These are phyloP conservation scores for Monosporascus sp. DNA, from an alignment of 2,329 filamentous ascomycete species.

Conservation along the genomic window DNA sequence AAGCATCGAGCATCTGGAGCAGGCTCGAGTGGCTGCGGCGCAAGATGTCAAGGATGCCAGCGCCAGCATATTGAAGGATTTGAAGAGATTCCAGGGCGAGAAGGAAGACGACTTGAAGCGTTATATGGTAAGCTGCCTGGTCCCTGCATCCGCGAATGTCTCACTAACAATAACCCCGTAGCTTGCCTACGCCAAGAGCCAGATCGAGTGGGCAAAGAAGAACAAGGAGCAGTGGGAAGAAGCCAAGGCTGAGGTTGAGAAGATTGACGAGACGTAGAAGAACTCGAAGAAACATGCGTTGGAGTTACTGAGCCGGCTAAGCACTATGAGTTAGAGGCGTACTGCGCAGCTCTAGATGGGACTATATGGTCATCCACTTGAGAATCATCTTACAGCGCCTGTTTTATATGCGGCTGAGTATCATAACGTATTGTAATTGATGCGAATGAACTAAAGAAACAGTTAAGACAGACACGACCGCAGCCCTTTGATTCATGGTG, in stretches of 20 bases:
- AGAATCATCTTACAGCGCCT: not conserved
- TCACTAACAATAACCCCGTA: conserved; percentile 33
- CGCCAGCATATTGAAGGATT: conserved; percentile 77
- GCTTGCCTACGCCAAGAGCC: conserved; percentile 88
- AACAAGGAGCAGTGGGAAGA: conserved; percentile 91
- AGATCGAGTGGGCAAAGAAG: conserved; percentile 91
- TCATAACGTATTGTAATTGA: not conserved
- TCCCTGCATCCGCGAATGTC: conserved; percentile 1
- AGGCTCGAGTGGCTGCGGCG: conserved; percentile 81
- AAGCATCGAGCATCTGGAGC: conserved; percentile 78
- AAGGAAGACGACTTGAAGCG: conserved; percentile 91
- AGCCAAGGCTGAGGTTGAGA: conserved; percentile 78
- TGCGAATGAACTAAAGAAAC: not conserved
- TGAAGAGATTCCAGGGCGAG: conserved; percentile 88
- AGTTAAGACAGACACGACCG: not conserved
- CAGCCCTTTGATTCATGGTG: too few relatives aligned
- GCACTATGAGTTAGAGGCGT: not conserved
- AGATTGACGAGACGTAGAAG: conserved; percentile 63
- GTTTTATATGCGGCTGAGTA: not conserved
- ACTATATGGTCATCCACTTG: not conserved
- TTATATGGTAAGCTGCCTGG: conserved; percentile 74
- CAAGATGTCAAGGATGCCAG: conserved; percentile 93
- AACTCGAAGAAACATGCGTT: conserved; percentile 1
- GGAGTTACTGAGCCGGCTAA: not conserved
- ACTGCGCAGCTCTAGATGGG: not conserved